These are phyloP conservation scores for Debaryomyces maramus DNA, from an alignment of 805 yeast genomes.

Conservation along the genomic window DNA sequence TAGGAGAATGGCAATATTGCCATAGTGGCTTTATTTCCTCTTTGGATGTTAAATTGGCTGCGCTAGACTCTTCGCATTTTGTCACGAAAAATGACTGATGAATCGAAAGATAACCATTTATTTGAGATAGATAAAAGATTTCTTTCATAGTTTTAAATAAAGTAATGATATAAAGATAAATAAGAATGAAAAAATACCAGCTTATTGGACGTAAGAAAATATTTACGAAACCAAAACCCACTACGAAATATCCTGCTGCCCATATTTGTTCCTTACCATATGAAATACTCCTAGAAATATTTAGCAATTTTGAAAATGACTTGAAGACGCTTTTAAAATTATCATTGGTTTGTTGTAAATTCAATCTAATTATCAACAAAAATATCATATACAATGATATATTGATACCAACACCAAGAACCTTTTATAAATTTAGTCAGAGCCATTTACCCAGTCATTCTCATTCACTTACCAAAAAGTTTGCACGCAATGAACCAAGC, in stretches of 20 bases:
- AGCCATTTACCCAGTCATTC: constrained; percentile 27
- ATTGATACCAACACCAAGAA: constrained; percentile 20
- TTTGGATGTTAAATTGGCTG: no score
- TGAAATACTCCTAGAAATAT: constrained; percentile 41
- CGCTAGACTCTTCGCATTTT: no score
- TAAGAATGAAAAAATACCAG: constrained; percentile 39
- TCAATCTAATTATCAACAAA: constrained; percentile 36
- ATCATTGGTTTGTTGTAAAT: constrained; percentile 36
- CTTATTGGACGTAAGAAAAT: constrained; percentile 39
- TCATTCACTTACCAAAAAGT: constrained; percentile 20
- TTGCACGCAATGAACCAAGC: constrained; percentile 25
- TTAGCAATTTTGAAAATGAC: constrained; percentile 24
- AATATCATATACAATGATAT: constrained; percentile 37
- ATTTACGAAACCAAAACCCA: constrained; percentile 11
- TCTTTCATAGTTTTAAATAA: not conserved
- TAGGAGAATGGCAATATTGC: no score
- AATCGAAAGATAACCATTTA: not conserved
- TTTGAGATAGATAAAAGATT: no score
- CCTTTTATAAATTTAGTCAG: constrained; percentile 37
- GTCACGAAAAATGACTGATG: not conserved
- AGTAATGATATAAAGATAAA: not conserved
- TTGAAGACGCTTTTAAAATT: constrained; percentile 21
- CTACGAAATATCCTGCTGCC: constrained; percentile 23
- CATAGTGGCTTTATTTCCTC: no score
- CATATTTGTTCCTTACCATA: constrained; percentile 43